A percentile compares a stretch with the other conserved stretches of the same genome.
Conservation (phyloP, 2,329 filamentous ascomycete species). For the Cytospora piceicola region DNA sequence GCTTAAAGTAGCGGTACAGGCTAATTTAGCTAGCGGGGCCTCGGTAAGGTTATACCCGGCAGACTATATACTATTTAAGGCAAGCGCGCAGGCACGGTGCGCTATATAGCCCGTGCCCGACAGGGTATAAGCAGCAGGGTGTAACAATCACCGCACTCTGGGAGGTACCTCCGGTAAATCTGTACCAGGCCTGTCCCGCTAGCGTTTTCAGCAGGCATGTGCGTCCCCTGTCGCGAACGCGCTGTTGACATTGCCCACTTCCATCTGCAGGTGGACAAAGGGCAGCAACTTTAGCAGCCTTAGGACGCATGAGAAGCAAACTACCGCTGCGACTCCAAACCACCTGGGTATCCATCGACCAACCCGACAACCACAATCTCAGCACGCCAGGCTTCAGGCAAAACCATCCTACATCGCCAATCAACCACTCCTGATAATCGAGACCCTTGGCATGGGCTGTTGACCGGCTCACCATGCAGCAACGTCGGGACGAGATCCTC, state of each 20-base stretch:
- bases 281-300: slow-evolving; percentile 10
- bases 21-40: too few relatives aligned
- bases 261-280: not conserved
- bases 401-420: not conserved
- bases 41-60: too few relatives aligned
- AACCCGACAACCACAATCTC: not conserved
- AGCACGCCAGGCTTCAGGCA: not conserved
- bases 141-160: too few relatives aligned
- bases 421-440: not conserved
- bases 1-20: too few relatives aligned
- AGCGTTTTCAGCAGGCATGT: slow-evolving; percentile 16
- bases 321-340: slow-evolving; percentile 7
- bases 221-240: slow-evolving; percentile 18
- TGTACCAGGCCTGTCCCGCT: slow-evolving; percentile 1
- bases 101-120: too few relatives aligned
- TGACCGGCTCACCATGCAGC: slow-evolving; percentile 61
- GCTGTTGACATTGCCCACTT: slow-evolving; percentile 20
- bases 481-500: slow-evolving; percentile 92
- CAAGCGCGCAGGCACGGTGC: too few relatives aligned
- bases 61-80: too few relatives aligned
- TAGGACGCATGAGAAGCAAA: slow-evolving; percentile 21
- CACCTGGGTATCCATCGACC: slow-evolving; percentile 1
- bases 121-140: too few relatives aligned
- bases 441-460: slow-evolving; percentile 52
- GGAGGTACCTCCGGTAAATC: too few relatives aligned